phyloP scores from a whole-genome alignment of 805 yeast species.

The Lachancea mirantina region DNA sequence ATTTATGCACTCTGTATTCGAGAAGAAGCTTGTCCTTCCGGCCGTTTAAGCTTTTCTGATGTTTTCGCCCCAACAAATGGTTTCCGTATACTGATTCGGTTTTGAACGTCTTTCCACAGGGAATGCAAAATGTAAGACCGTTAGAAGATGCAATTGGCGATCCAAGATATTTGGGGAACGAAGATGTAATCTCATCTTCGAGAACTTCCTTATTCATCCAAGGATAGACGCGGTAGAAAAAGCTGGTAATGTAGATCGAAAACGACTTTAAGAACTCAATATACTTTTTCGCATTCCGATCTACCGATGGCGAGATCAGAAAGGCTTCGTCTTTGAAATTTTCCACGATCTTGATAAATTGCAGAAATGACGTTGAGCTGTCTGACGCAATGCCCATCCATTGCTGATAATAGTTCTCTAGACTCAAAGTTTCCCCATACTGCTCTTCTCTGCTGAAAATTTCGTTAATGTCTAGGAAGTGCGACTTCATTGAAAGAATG shows the following conservation, averaged over 20 bases:
- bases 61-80: conserved; percentile 73
- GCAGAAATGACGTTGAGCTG: conserved; percentile 38
- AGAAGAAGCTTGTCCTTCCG: conserved; percentile 21
- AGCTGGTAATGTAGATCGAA: conserved; percentile 43
- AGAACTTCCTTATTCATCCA: conserved; percentile 34
- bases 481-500: conserved; percentile 44
- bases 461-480: conserved; percentile 40
- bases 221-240: conserved; percentile 43
- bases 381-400: conserved; percentile 43
- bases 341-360: conserved; percentile 43
- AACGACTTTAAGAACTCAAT: conserved; percentile 40
- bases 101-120: conserved; percentile 58
- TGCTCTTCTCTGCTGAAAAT: conserved; percentile 55
- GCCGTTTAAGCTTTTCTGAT: conserved; percentile 42
- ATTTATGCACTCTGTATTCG: conserved; percentile 36
- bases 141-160: conserved; percentile 13
- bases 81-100: conserved; percentile 57
- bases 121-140: conserved; percentile 44
- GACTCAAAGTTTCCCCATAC: conserved; percentile 59
- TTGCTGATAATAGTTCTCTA: conserved; percentile 41
- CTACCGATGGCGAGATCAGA: conserved; percentile 22
- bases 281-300: conserved; percentile 34
- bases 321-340: conserved; percentile 30
- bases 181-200: conserved; percentile 9
- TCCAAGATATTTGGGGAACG: conserved; percentile 16